These are phyloP conservation scores for Talaromyces marneffei DNA, from an alignment of 2,329 filamentous ascomycete genomes.

Conservation along the genomic window DNA sequence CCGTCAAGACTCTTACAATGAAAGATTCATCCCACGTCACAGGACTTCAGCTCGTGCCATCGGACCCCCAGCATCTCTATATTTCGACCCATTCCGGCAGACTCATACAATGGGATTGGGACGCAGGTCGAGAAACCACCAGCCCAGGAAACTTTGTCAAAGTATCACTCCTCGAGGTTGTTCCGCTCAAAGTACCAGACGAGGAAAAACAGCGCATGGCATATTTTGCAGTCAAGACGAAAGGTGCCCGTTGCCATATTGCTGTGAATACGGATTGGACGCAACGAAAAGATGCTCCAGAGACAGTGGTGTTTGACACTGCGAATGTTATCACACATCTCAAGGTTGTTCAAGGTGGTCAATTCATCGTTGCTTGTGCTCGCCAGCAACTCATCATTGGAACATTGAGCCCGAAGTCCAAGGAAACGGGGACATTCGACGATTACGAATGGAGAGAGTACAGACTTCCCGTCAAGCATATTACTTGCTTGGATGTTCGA, in stretches of 20 bases:
- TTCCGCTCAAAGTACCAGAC: conserved; percentile 17
- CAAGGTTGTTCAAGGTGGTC: conserved; percentile 27
- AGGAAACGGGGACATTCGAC: conserved; percentile 30
- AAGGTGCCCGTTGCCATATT: conserved; percentile 18
- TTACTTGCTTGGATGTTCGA: conserved; percentile 63
- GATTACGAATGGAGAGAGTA: conserved; percentile 53
- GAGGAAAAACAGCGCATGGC: conserved; percentile 24
- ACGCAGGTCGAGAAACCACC: conserved; percentile 39
- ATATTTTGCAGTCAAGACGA: conserved; percentile 34
- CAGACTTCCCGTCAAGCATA: conserved; percentile 50
- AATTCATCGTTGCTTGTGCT: conserved; percentile 35
- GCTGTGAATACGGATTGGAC: conserved; percentile 27
- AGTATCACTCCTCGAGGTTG: conserved; percentile 28
- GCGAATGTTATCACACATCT: conserved; percentile 25
- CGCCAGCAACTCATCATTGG: conserved; percentile 56
- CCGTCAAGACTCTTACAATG: conserved; percentile 64
- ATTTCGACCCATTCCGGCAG: conserved; percentile 47
- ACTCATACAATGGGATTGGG: conserved; percentile 57
- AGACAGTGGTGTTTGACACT: conserved; percentile 27
- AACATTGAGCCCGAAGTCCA: conserved; percentile 31
- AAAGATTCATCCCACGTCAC: conserved; percentile 44
- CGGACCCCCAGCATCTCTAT: conserved; percentile 49
- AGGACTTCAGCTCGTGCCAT: conserved; percentile 48
- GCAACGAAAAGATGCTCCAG: conserved; percentile 15
- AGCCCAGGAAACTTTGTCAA: conserved; percentile 40